Evolutionary conservation across 352 stramenopile species (phyloP).

Genomic region (Globisporangium perplexum): DNA sequence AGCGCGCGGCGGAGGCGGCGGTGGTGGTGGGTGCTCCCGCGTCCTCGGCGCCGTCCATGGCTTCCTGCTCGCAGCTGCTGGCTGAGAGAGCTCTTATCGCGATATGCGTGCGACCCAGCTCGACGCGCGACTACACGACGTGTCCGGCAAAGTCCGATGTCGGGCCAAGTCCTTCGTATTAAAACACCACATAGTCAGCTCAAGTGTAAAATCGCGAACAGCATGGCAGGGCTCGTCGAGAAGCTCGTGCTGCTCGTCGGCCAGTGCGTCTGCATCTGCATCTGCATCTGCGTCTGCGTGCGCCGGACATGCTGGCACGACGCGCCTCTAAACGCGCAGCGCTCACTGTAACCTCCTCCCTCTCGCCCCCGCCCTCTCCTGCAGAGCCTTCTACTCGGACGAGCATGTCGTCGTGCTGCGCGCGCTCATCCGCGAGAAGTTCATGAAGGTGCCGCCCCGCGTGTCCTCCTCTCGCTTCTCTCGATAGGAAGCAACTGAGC

Average conservation of each 20-base stretch:
- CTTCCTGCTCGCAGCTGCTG: too few relatives aligned
- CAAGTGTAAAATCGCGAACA: background rate
- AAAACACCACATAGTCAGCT: background rate
- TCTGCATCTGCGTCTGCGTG: background rate
- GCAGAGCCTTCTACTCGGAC: constrained; percentile 85
- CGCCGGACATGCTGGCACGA: background rate
- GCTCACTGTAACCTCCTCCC: background rate
- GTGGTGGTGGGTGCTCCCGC: too few relatives aligned
- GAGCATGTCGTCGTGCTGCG: constrained; percentile 85
- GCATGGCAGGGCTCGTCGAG: constrained; percentile 80
- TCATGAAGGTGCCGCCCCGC: constrained; percentile 61
- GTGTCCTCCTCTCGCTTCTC: too few relatives aligned
- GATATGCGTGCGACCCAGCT: too few relatives aligned
- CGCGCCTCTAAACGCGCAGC: background rate
- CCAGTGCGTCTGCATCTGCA: constrained; percentile 57
- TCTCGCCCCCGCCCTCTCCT: background rate
- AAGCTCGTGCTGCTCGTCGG: constrained; percentile 84
- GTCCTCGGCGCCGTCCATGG: background rate
- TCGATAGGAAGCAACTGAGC: background rate
- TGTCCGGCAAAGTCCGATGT: background rate
- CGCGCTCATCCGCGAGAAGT: constrained; percentile 82
- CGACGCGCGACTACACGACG: too few relatives aligned
- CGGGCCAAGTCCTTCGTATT: background rate
- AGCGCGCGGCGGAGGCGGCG: background rate
- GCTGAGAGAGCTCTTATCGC: too few relatives aligned